Evolutionary conservation across 31 red algal species (phyloP).

Genomic region (Asparagopsis taxiformis): DNA sequence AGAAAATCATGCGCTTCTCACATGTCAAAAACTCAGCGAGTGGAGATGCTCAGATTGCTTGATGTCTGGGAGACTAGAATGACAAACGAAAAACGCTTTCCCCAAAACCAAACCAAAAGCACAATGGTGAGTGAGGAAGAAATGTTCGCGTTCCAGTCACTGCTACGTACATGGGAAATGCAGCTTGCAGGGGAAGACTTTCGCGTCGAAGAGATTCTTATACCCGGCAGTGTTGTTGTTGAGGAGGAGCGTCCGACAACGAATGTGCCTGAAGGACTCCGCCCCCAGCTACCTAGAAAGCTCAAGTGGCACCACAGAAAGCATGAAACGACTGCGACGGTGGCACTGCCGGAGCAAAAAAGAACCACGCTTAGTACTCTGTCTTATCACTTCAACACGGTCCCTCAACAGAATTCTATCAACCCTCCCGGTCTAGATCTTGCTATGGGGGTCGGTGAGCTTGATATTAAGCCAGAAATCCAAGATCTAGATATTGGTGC

Average conservation of each 20-base stretch:
- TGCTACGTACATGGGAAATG: constrained; percentile 19
- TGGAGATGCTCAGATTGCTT: constrained; percentile 19
- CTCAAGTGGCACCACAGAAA: no score
- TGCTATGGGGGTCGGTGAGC: no score
- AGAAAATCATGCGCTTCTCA: neutral
- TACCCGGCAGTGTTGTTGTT: constrained; percentile 24
- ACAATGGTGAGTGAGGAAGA: constrained; percentile 15
- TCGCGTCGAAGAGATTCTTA: constrained; percentile 16
- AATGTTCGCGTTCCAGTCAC: constrained; percentile 6
- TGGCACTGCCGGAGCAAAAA: no score
- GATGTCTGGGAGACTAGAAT: constrained; percentile 35
- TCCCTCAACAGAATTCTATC: no score
- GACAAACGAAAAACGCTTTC: constrained; percentile 3
- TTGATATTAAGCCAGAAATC: no score
- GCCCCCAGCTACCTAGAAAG: no score
- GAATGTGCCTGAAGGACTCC: constrained; percentile 3
- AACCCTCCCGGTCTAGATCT: no score
- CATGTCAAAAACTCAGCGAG: constrained; percentile 15
- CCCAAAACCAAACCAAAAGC: constrained; percentile 11
- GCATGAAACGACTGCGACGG: no score
- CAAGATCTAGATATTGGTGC: no score
- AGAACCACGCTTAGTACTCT: no score
- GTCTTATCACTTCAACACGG: no score
- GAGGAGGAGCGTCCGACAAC: constrained; percentile 22
- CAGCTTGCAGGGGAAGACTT: constrained; percentile 13